Base-by-base conservation (phyloP, 768 basidiomycete genomes). In the Termitomyces heimii region DNA sequence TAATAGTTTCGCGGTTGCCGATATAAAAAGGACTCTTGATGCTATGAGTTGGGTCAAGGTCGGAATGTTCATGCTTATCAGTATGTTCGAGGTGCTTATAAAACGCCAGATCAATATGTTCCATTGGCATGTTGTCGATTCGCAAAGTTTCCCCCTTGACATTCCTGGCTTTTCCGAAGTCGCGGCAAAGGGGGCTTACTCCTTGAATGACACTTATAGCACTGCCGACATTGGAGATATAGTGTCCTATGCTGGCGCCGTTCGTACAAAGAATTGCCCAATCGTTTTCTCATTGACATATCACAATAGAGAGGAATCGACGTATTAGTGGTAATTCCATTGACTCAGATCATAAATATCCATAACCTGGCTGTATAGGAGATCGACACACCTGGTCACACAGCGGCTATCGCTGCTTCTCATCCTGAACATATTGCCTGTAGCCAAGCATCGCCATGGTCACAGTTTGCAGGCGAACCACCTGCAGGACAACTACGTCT, bases 351-450 rank as follows among this genome's bases (percentile, higher is more conserved):
- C 10, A 77, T 57, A 42, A 40, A 7, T 32, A 28, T 3, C 66
- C 68, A 2, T 1, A 64, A 70, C 43, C 66, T 72, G 5, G 77
- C 80, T 63, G 66, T 68, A 53, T 1, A 85, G 82, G 92, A 93
- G 75, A 81, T 94, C 53, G 93, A 93, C 66, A 88, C 82, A 2
- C 92, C 92, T 0, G 92, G 92, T 0, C 93, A 94, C 68, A 90
- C 90, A 2, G 76, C 86, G 1, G 70, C 77, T 28, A 86, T 94
- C 39, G 77, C 77, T 2, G 62, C 73, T 8, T 77, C 87, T 0
- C 81, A 89, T 65, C 92, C 92, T 0, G 87, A 92, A 29, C 81
- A 83, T 56, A 68, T 94, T 39, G 91, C 90, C 1, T 93, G 92
- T 62, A 66, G 72, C 18, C 67, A 77, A 13, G 76, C 75, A 2